Evolutionary conservation across 495 filamentous ascomycete species (phyloP).

Genomic region (Aspergillus sclerotioniger): DNA sequence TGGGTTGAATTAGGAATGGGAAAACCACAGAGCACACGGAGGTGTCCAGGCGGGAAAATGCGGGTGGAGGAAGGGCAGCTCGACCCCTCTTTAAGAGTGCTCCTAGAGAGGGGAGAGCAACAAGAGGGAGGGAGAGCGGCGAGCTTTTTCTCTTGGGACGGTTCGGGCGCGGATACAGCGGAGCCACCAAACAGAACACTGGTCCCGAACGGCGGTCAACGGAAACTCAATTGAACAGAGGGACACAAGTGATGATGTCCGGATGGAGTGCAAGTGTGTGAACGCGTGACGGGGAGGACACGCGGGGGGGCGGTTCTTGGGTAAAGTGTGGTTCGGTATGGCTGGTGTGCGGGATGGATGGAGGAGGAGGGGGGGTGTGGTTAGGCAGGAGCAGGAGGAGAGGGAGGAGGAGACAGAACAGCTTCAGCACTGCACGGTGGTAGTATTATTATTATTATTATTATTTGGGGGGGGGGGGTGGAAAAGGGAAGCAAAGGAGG

Average conservation of each 20-base stretch:
- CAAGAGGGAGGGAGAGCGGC: neutral
- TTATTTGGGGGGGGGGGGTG: neutral
- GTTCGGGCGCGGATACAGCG: constrained; percentile 22
- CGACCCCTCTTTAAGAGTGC: constrained; percentile 13
- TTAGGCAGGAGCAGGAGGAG: neutral
- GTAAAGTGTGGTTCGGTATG: too few species aligned
- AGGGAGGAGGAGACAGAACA: neutral
- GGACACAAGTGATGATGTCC: neutral
- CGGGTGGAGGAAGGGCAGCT: neutral
- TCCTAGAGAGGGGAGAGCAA: neutral
- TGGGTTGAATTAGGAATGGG: neutral
- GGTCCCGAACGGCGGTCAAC: constrained; percentile 7
- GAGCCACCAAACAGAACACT: constrained; percentile 9
- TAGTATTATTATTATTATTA: neutral
- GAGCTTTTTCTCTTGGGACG: constrained; percentile 10
- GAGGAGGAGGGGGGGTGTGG: constrained; percentile 1
- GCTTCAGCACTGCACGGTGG: neutral
- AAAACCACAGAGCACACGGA: constrained; percentile 11
- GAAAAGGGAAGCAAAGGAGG: constrained; percentile 1
- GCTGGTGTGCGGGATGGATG: too few species aligned
- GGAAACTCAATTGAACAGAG: constrained; percentile 16
- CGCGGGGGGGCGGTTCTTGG: too few species aligned
- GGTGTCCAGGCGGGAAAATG: neutral
- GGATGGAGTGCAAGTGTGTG: neutral
- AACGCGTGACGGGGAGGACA: neutral